Conservation (phyloP, 768 basidiomycete genomes). For the Amyloporia xantha region DNA sequence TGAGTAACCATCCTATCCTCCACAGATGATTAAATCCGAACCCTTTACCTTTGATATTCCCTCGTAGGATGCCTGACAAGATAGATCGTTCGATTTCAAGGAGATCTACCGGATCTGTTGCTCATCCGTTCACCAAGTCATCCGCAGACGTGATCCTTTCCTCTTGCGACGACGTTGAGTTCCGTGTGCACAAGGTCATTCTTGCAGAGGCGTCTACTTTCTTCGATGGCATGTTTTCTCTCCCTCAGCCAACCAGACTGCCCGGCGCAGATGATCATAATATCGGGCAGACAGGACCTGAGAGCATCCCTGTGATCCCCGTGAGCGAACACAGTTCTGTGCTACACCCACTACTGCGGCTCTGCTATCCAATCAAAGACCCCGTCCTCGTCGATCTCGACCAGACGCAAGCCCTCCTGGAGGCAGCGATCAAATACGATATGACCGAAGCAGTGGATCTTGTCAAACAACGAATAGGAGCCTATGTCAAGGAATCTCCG, state of each 20-base stretch:
- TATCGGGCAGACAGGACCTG: not conserved
- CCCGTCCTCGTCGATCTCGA: constrained; percentile 1
- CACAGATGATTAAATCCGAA: no score
- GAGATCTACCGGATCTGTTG: constrained; percentile 12
- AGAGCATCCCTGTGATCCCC: no score
- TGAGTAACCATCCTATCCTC: no score
- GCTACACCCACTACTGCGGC: constrained; percentile 15
- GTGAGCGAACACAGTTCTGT: constrained; percentile 6
- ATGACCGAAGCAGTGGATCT: constrained; percentile 9
- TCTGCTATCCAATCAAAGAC: constrained; percentile 17
- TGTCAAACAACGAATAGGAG: constrained; percentile 3
- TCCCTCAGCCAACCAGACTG: constrained; percentile 49
- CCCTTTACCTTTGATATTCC: no score
- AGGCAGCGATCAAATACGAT: constrained; percentile 21
- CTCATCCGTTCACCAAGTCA: constrained; percentile 8
- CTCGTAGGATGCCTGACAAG: no score
- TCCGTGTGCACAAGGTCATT: constrained; percentile 26
- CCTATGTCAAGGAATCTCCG: constrained; percentile 1
- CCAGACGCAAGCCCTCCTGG: constrained; percentile 10
- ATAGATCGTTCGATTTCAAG: no score
- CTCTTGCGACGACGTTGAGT: constrained; percentile 43
- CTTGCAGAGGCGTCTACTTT: constrained; percentile 28
- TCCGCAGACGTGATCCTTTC: constrained; percentile 42
- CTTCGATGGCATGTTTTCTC: constrained; percentile 35
- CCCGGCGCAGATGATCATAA: not conserved